Evolutionary conservation across 225 moss, liverwort and hornwort genomes (phyloP), one percentile per base, ranked within the genome.

Genomic region (Climacium dendroides): DNA sequence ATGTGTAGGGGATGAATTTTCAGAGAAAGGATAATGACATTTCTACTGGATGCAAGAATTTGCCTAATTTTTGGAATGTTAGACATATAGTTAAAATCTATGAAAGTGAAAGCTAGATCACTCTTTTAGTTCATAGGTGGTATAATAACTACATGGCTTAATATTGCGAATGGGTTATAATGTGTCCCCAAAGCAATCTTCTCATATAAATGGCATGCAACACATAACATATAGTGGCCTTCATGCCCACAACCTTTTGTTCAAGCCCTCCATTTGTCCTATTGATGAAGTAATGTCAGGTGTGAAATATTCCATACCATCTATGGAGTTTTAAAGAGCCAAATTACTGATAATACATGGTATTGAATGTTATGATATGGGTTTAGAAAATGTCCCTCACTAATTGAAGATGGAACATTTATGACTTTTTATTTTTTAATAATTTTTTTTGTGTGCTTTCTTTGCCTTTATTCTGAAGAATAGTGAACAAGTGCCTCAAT

Each of bases 131-230:
- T 15, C 6, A 70, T 26, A 70, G 5, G 4, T 63, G 13, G 4
- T 13, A 37, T 4, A 23, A 4, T n/a, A 20, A 11, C 3, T 7
- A 22, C 2, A 13, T 37, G 0, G 4, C 13, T 23, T 12, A 23
- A 4, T 23, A 7, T 7, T 23, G 0, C 1, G 13, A 37, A 67
- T 22, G 7, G 0, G 4, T 0, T 1, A 23, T 1, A 6, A 12
- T 37, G 7, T 4, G 22, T 22, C n/a, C 2, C 37, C 9, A 26
- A 15, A 70, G 9, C 14, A 28, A 43, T 16, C 16, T 0, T 71
- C 6, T 43, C 45, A 10, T 28, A 1, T 6, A 71, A 45, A 16
- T 71, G 14, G 25, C 3, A 69, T 5, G 34, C 11, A 17, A 13
- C 0, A 62, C 2, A 5, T 10, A 19, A 19, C 6, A 20, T 3